phyloP scores from a whole-genome alignment of 139 green algal species.

The Haematococcus sp. region DNA sequence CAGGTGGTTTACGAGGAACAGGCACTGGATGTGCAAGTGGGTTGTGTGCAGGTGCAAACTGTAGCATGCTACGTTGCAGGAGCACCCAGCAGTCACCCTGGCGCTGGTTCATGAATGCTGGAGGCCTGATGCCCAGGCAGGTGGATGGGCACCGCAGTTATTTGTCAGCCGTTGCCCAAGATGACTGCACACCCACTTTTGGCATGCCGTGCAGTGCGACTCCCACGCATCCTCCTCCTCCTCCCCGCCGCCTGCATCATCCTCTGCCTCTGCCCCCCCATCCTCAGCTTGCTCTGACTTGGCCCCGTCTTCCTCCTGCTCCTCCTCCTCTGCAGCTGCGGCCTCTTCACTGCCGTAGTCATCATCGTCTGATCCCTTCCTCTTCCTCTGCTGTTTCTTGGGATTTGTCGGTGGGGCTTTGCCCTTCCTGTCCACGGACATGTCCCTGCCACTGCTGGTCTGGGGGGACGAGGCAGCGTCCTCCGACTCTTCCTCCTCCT shows the following conservation, averaged over 20 bases:
- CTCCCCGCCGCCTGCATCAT: not conserved
- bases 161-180: too few relatives aligned
- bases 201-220: constrained; percentile 8
- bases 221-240: constrained; percentile 10
- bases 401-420: not conserved
- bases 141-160: too few relatives aligned
- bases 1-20: not conserved
- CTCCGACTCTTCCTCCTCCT: not conserved
- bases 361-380: too few relatives aligned
- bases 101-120: too few relatives aligned
- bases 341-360: not conserved
- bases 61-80: too few relatives aligned
- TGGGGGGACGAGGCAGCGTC: too few relatives aligned
- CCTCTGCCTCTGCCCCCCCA: not conserved
- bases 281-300: not conserved
- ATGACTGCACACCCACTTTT: not conserved
- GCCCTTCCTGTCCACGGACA: too few relatives aligned
- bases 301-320: not conserved
- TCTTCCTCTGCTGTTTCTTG: too few relatives aligned
- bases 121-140: not conserved
- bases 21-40: not conserved
- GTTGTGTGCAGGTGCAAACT: not conserved
- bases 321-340: not conserved
- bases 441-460: too few relatives aligned
- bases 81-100: too few relatives aligned